Percentiles rank a stretch among this genome's conserved stretches.
Conservation (phyloP, 345 rosid genomes). For the Streptanthus diversifolius region DNA sequence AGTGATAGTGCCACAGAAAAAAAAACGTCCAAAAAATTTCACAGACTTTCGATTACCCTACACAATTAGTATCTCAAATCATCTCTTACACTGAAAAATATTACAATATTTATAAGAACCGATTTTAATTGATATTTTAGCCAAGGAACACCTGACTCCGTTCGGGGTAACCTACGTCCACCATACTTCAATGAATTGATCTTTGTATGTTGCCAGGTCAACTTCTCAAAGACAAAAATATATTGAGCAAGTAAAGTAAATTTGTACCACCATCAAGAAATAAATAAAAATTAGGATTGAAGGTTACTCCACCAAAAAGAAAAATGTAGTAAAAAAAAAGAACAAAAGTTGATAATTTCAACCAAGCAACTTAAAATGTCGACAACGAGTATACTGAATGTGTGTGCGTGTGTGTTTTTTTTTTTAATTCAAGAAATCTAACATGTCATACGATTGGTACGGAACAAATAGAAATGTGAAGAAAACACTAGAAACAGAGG, state of each 20-base stretch:
- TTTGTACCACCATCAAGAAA: slow-evolving; percentile 1
- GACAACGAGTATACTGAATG: not conserved
- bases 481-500: not conserved
- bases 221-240: not conserved
- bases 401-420: no score
- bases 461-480: not conserved
- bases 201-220: slow-evolving; percentile 19
- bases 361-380: slow-evolving; percentile 16
- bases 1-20: not conserved
- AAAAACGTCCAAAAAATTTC: no score
- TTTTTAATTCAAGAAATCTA: not conserved
- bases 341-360: not conserved
- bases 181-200: not conserved
- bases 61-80: no score
- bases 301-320: slow-evolving; percentile 24
- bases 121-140: no score
- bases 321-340: not conserved
- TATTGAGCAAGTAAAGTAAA: not conserved
- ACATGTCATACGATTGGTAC: not conserved
- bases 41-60: no score
- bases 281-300: slow-evolving; percentile 11
- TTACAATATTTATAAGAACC: no score
- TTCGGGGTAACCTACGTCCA: no score
- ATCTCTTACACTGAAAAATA: not conserved
- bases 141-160: no score